Conservation (phyloP, 2,329 filamentous ascomycete species). For the Pyrenophora teres region DNA sequence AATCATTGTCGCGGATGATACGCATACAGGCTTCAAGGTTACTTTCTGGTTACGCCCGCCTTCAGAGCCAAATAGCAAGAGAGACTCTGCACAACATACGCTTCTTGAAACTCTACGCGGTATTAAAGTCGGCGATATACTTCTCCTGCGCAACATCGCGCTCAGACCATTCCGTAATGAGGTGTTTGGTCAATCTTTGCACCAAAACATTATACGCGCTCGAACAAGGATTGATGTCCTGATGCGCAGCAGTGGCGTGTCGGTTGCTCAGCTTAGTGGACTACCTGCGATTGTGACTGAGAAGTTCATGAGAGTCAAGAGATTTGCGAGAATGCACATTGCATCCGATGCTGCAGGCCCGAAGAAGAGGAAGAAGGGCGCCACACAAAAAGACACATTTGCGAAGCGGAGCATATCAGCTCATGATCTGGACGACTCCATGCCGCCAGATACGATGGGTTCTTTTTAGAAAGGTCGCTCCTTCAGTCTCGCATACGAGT, state of each 20-base stretch:
- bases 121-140: slow-evolving; percentile 73
- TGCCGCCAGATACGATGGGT: slow-evolving; percentile 44
- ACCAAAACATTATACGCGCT: slow-evolving; percentile 71
- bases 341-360: slow-evolving; percentile 33
- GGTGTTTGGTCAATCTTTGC: slow-evolving; percentile 84
- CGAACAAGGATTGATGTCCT: slow-evolving; percentile 68
- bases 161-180: slow-evolving; percentile 74
- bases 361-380: slow-evolving; percentile 28
- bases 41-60: slow-evolving; percentile 76
- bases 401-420: slow-evolving; percentile 18
- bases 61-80: slow-evolving; percentile 17
- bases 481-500: not conserved
- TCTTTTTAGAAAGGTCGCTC: slow-evolving; percentile 11
- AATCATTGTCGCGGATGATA: slow-evolving; percentile 75
- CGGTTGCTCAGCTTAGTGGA: slow-evolving; percentile 52
- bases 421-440: slow-evolving; percentile 21
- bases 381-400: slow-evolving; percentile 1
- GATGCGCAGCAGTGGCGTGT: slow-evolving; percentile 58
- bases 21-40: slow-evolving; percentile 76
- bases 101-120: slow-evolving; percentile 50
- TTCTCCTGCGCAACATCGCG: slow-evolving; percentile 79
- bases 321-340: slow-evolving; percentile 78
- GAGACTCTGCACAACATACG: slow-evolving; percentile 27
- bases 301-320: slow-evolving; percentile 70
- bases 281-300: slow-evolving; percentile 58